Evolutionary conservation across 2,329 filamentous ascomycete genomes (phyloP).

Genomic region (Metarhizium album): DNA sequence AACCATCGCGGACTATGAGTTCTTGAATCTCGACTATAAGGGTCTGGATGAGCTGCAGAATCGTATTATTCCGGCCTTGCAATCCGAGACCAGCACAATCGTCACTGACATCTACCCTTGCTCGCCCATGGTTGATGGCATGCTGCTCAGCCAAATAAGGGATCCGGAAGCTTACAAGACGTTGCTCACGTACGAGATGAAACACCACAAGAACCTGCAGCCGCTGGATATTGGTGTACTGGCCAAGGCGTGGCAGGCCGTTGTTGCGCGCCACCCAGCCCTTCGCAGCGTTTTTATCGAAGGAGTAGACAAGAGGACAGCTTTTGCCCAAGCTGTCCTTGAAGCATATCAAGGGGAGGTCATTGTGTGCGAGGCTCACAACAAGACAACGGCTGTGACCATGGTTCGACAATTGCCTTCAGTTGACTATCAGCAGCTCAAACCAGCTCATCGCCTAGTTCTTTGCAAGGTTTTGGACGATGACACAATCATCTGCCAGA

Average conservation of each 20-base stretch:
- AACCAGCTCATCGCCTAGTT: slow-evolving; percentile 2
- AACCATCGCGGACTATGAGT: slow-evolving; percentile 1
- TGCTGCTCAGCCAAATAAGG: slow-evolving; percentile 22
- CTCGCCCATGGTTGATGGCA: slow-evolving; percentile 26
- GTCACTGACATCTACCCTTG: slow-evolving; percentile 27
- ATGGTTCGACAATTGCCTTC: background rate
- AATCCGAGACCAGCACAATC: slow-evolving; percentile 8
- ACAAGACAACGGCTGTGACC: background rate
- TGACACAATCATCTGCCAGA: background rate
- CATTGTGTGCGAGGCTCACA: background rate
- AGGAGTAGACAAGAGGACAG: slow-evolving; percentile 1
- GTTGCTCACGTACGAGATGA: slow-evolving; percentile 11
- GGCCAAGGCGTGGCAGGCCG: slow-evolving; percentile 9
- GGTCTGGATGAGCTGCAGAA: slow-evolving; percentile 15
- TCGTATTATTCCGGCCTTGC: slow-evolving; percentile 11
- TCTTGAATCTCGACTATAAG: slow-evolving; percentile 14
- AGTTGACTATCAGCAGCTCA: slow-evolving; percentile 2
- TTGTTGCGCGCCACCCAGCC: slow-evolving; percentile 6
- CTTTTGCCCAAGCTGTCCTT: slow-evolving; percentile 6
- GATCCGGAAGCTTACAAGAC: slow-evolving; percentile 10
- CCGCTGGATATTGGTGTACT: slow-evolving; percentile 4
- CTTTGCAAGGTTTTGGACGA: background rate
- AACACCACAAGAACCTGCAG: background rate
- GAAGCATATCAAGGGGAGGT: background rate
- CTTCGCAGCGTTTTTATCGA: slow-evolving; percentile 8